Conservation (phyloP, 345 rosid genomes). For the Corchorus capsularis region DNA sequence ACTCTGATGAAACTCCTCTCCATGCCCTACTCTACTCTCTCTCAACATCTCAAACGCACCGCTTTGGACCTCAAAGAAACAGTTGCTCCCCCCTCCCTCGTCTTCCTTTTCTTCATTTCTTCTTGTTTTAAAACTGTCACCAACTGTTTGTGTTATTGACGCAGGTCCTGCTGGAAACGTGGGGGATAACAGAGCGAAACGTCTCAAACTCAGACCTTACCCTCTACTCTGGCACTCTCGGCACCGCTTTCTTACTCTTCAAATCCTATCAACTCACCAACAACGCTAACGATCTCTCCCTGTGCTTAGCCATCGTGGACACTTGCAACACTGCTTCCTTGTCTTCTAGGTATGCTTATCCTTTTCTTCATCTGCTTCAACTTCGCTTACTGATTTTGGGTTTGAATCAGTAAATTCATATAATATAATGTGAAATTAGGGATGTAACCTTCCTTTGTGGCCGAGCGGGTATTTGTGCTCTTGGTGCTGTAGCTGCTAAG, state of each 20-base stretch:
- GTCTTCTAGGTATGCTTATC: conserved; percentile 43
- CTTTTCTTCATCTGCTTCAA: background rate
- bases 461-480: conserved; percentile 66
- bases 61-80: conserved; percentile 79
- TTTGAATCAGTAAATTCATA: background rate
- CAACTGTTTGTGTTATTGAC: conserved; percentile 14
- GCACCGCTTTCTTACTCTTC: conserved; percentile 62
- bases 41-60: conserved; percentile 53
- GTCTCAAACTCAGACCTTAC: conserved; percentile 51
- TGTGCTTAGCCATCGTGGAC: conserved; percentile 53
- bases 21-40: conserved; percentile 59
- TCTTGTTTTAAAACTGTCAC: background rate
- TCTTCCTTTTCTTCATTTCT: background rate
- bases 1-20: conserved; percentile 64
- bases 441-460: conserved; percentile 66
- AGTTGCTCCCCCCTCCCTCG: conserved; percentile 33
- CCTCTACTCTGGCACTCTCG: conserved; percentile 55
- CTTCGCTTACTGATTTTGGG: background rate
- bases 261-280: conserved; percentile 49
- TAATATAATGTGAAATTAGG: conserved; percentile 29
- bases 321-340: conserved; percentile 58
- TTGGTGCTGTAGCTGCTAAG: conserved; percentile 70
- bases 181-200: conserved; percentile 49
- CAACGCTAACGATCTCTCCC: conserved; percentile 42
- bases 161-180: conserved; percentile 56